A percentile compares a stretch with the other conserved stretches of the same genome.
These are phyloP conservation scores for Dispira simplex DNA, from an alignment of 192 early-diverging fungal species.

Conservation along the genomic window DNA sequence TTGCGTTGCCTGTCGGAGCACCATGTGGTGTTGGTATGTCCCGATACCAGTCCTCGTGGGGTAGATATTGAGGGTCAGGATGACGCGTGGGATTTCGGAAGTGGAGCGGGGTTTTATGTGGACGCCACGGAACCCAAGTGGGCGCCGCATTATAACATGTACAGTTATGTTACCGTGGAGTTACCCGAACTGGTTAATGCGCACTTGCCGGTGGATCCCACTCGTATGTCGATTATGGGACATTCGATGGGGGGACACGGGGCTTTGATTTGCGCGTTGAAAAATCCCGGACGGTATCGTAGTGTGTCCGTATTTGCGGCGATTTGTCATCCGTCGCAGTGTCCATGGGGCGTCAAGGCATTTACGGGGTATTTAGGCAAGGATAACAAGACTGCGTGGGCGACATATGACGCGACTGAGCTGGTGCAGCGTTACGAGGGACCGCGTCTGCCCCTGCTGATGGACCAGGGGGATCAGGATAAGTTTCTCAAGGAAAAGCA, in stretches of 20 bases:
- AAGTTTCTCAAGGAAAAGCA: slow-evolving; percentile 45
- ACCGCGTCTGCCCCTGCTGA: slow-evolving; percentile 18
- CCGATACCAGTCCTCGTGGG: slow-evolving; percentile 77
- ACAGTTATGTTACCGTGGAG: slow-evolving; percentile 63
- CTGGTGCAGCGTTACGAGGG: slow-evolving; percentile 36
- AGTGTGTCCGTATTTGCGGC: slow-evolving; percentile 71
- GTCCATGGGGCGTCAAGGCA: slow-evolving; percentile 68
- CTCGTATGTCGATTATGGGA: slow-evolving; percentile 46
- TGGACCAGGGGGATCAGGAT: slow-evolving; percentile 57
- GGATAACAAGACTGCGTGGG: slow-evolving; percentile 33
- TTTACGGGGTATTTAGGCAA: slow-evolving; percentile 60
- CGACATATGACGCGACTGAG: slow-evolving; percentile 57
- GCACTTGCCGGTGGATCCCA: slow-evolving; percentile 40
- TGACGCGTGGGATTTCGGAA: slow-evolving; percentile 33
- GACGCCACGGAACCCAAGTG: slow-evolving; percentile 67
- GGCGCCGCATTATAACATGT: slow-evolving; percentile 66
- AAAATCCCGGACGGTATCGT: slow-evolving; percentile 53
- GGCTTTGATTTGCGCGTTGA: slow-evolving; percentile 58
- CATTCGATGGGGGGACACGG: slow-evolving; percentile 86
- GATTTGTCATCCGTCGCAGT: slow-evolving; percentile 54
- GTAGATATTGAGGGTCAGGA: slow-evolving; percentile 55
- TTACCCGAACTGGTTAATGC: slow-evolving; percentile 39
- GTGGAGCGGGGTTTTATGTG: slow-evolving; percentile 46
- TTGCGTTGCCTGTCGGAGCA: slow-evolving; percentile 40
- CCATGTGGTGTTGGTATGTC: slow-evolving; percentile 60